These are phyloP conservation scores for Funneliformis mosseae DNA, from an alignment of 192 early-diverging fungal genomes.

Conservation along the genomic window DNA sequence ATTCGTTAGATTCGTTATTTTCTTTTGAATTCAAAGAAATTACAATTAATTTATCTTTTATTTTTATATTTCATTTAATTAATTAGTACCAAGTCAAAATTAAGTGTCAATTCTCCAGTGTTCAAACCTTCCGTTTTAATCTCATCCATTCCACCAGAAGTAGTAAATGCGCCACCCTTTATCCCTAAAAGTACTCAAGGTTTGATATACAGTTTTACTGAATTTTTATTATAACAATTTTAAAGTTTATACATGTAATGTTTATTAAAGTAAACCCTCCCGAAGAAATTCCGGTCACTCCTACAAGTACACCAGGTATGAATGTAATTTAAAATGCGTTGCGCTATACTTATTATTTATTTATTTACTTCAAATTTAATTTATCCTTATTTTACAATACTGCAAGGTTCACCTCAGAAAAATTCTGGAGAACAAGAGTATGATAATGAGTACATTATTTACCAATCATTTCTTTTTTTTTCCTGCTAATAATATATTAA, in stretches of 20 bases:
- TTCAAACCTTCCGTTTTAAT: constrained; percentile 57
- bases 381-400: background rate
- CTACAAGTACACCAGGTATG: constrained; percentile 10
- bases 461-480: background rate
- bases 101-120: constrained; percentile 71
- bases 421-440: constrained; percentile 23
- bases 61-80: too few species aligned
- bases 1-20: background rate
- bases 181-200: constrained; percentile 53
- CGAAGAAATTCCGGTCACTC: constrained; percentile 10
- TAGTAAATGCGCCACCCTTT: constrained; percentile 60
- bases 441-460: constrained; percentile 9
- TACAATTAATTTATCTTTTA: background rate
- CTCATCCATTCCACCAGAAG: constrained; percentile 53
- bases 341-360: background rate
- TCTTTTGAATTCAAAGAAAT: background rate
- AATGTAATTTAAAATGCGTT: background rate
- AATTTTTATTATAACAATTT: background rate
- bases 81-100: constrained; percentile 51
- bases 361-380: background rate
- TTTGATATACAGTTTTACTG: background rate
- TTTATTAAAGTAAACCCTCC: background rate
- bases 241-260: background rate
- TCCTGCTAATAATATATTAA: background rate
- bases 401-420: constrained; percentile 19